Base-by-base conservation (phyloP, 2,329 filamentous ascomycete genomes). In the Phoma sp. region DNA sequence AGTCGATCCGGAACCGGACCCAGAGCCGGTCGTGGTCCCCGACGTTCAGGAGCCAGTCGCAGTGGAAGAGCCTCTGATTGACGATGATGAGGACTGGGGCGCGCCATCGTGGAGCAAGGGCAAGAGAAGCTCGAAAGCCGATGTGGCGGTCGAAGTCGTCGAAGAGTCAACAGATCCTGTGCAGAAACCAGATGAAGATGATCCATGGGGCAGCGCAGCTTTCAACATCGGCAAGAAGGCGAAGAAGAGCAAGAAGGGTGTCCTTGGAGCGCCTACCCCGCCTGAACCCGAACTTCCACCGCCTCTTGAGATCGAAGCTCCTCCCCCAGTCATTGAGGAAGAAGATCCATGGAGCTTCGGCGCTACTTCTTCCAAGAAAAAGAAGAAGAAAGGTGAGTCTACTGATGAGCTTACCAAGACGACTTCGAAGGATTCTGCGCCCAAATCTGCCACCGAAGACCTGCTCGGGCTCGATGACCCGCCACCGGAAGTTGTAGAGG, bases 41-140 rank as follows among this genome's bases (percentile, higher is more conserved):
- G 60, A 56, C n/a, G 39, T 76, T 7, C 76, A 78, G 60, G 72
- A 74, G 50, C 78, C 80, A n/a, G 79, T 79, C 57, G 75, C 70
- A 20, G 74, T 83, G 7, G 79, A 83, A 52, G 81, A 83, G 62
- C 78, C 80, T 2, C 78, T 78, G 52, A 72, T 71, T 14, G 78
- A 80, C 23, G 75, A 77, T 12, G 81, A 83, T 47, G 82, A 82
- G 52, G 83, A 84, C 60, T 84, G 84, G 68, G 80, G 77, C 54
- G 80, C 81, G 40, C 86, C 84, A 78, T 82, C 81, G 26, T 83
- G 80, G 45, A 78, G 81, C 5, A 84, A 82, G 56, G 85, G 69
- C 47, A 74, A 68, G 54, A 64, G 74, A 53, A 78, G 59, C 20
- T 65, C 68, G 7, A 73, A 72, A 59, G 79, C 77, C 57, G 75